A percentile compares a stretch with the other conserved stretches of the same genome.
phyloP scores from a whole-genome alignment of 768 basidiomycete species.

The Suillus variegatus region DNA sequence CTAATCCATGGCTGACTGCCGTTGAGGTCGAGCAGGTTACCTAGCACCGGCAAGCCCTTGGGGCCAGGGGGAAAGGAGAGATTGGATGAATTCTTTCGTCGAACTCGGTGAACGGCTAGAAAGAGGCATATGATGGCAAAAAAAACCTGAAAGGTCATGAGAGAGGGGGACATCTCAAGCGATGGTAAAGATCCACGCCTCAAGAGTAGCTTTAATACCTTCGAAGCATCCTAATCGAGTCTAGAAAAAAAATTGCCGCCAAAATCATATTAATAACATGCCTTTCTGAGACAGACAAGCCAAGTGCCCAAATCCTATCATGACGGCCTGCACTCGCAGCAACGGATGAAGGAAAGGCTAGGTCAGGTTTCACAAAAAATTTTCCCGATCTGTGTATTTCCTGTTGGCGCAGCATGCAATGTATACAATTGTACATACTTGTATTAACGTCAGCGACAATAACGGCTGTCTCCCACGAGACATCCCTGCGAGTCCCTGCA shows the following conservation, averaged over 20 bases:
- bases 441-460: neutral
- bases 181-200: neutral
- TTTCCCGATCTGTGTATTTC: conserved; percentile 3
- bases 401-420: neutral
- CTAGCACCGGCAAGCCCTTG: conserved; percentile 31
- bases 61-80: conserved; percentile 30
- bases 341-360: neutral
- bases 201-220: neutral
- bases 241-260: neutral
- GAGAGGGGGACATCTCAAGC: conserved; percentile 5
- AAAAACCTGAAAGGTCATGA: conserved; percentile 8
- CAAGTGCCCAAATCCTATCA: neutral
- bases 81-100: conserved; percentile 10
- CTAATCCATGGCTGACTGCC: conserved; percentile 31
- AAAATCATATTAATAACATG: neutral
- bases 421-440: neutral
- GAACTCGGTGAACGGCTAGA: conserved; percentile 15
- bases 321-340: neutral
- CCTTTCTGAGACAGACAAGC: neutral
- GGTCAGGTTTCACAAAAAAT: neutral
- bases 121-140: conserved; percentile 11
- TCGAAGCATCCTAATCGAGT: neutral
- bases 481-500: neutral
- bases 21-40: conserved; percentile 28
- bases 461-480: neutral